Base-by-base conservation (phyloP, 768 basidiomycete species). In the Lentinula boryana region DNA sequence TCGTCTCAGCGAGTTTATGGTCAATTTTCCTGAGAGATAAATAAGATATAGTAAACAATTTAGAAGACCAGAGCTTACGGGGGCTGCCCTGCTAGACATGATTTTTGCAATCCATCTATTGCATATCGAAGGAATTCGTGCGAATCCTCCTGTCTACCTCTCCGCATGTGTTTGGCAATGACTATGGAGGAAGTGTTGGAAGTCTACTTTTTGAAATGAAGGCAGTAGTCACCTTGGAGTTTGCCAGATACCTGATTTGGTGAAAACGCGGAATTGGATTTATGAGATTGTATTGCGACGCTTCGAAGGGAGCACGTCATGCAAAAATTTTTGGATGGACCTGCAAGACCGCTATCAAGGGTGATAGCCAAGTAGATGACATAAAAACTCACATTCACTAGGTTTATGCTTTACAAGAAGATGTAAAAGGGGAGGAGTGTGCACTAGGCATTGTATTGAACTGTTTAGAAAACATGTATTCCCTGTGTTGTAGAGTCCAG, bases 381-480 rank as follows among this genome's bases (percentile, higher is more conserved):
- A 59, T 40, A 54, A 62, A 54, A 54, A 81, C 89, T 68, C 68
- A 92, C 91, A 94, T 64, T 76, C 74, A 8, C 85, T 76, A 63
- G 73, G 79, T 38, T 71, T 73, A 67, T 88, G 88, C 7, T 71
- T 71, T 44, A 74, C 56, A 41, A 93, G 71, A 46, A 89, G 68
- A 63, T 80, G 82, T 40, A 94, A 78, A 27, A 99, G 80, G 2
- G 95, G 93, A 8, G 95, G 86, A 0, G 96, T 98, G 68, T 98
- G 95, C 13, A 97, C 73, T 54, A 98, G 81, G 67, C 93, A 94
- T 75, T 99, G 97, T 53, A 98, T 75, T 21, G 89, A 91, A 65
- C 93, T 94, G 72, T 99, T 99, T 67, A 98, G 77, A 72, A 96
- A 99, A 74, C 97, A 99, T 1, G 93, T 96, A 69, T 98, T 98